Conservation (phyloP, 495 filamentous ascomycete genomes). For the Lasiosphaeria miniovina region DNA sequence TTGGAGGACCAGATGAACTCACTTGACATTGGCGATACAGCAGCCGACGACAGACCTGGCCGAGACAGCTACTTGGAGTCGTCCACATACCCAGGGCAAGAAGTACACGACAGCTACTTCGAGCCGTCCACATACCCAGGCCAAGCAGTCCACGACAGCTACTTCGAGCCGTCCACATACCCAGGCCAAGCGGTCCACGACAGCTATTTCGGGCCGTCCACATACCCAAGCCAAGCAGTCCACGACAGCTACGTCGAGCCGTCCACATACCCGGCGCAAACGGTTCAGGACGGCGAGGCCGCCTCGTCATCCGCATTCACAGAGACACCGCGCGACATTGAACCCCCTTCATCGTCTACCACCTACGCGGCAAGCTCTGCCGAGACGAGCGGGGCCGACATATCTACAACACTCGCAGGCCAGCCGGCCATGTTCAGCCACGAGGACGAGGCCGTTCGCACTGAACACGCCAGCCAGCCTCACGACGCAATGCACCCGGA, state of each 20-base stretch:
- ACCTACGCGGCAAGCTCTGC: no score
- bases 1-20: neutral
- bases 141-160: neutral
- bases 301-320: neutral
- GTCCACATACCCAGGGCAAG: neutral
- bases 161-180: neutral
- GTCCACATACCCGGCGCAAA: neutral
- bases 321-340: neutral
- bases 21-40: neutral
- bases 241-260: neutral
- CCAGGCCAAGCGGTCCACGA: neutral
- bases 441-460: neutral
- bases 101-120: no score
- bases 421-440: neutral
- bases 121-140: no score
- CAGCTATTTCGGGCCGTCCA: neutral
- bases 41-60: neutral
- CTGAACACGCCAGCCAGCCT: neutral
- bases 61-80: neutral
- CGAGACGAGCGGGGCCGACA: no score
- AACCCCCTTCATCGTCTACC: neutral
- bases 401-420: neutral
- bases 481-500: neutral
- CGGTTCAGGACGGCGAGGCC: neutral
- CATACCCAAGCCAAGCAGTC: neutral